phyloP scores from a whole-genome alignment of 1,284 basidiomycete genomes.

The Heterobasidion occidentale region DNA sequence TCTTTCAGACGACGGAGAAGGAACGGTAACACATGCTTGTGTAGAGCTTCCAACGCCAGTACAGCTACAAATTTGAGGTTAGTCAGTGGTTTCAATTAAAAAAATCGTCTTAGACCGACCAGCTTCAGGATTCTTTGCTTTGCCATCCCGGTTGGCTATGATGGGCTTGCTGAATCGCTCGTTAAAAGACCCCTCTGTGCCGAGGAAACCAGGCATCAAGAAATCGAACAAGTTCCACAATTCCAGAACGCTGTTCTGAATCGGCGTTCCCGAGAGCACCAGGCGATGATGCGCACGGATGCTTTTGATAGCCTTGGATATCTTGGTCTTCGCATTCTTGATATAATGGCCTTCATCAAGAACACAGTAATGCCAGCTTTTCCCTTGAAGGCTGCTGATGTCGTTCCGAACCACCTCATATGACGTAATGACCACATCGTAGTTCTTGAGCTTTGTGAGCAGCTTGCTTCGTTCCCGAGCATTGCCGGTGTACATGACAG shows the following conservation, averaged over 20 bases:
- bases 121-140: conserved; percentile 91
- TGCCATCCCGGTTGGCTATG: conserved; percentile 90
- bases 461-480: conserved; percentile 79
- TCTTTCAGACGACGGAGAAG: conserved; percentile 94
- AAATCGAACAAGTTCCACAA: conserved; percentile 99
- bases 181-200: conserved; percentile 92
- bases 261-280: conserved; percentile 94
- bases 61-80: conserved; percentile 47
- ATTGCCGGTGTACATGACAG: conserved; percentile 87
- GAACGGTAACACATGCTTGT: conserved; percentile 99
- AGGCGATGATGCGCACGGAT: conserved; percentile 89
- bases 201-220: conserved; percentile 98
- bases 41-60: conserved; percentile 89
- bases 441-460: conserved; percentile 55
- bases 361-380: conserved; percentile 94
- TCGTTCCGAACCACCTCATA: conserved; percentile 98
- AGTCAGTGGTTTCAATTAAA: too few relatives aligned
- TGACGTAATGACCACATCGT: conserved; percentile 92
- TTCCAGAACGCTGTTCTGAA: conserved; percentile 98
- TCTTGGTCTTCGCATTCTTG: conserved; percentile 97
- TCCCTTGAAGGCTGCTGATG: conserved; percentile 65
- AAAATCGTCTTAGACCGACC: conserved; percentile 41
- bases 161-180: conserved; percentile 97
- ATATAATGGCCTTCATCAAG: conserved; percentile 99
- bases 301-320: conserved; percentile 93